These are phyloP conservation scores for Eucalyptus tenuipes DNA, from an alignment of 345 rosid genomes.

Conservation along the genomic window DNA sequence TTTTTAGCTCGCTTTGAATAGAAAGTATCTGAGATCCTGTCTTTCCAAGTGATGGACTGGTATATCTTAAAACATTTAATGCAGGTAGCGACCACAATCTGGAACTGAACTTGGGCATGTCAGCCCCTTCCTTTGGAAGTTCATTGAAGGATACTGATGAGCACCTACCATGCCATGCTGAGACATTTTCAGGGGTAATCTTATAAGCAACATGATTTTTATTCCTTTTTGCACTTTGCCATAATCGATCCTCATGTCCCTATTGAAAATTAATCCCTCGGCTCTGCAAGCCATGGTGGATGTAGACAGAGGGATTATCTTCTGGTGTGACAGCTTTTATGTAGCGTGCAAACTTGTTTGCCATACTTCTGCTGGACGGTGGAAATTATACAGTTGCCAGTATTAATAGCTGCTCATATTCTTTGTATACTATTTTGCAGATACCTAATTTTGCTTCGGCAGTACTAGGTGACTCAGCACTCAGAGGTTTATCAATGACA, in stretches of 20 bases:
- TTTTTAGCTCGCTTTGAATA: not conserved
- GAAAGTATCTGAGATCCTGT: not conserved
- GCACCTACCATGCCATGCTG: slow-evolving; percentile 21
- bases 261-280: not conserved
- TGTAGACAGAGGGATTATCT: not conserved
- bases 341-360: not conserved
- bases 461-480: slow-evolving; percentile 21
- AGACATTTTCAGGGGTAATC: slow-evolving; percentile 1
- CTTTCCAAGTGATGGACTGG: not conserved
- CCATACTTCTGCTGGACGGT: not conserved
- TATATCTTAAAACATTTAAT: not conserved
- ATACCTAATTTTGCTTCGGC: not conserved
- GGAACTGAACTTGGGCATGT: slow-evolving; percentile 75
- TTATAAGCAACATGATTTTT: not conserved
- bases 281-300: not conserved
- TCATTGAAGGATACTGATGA: slow-evolving; percentile 32
- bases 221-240: not conserved
- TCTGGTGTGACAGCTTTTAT: not conserved
- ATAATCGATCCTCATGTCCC: not conserved
- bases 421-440: slow-evolving; percentile 23
- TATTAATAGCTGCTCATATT: slow-evolving; percentile 9
- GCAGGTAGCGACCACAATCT: slow-evolving; percentile 40
- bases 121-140: slow-evolving; percentile 35
- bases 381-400: not conserved
- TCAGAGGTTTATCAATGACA: slow-evolving; percentile 33